Evolutionary conservation across 257 asterid genomes (phyloP), one percentile per base, ranked within the genome.

Genomic region (Solanum chilense): DNA sequence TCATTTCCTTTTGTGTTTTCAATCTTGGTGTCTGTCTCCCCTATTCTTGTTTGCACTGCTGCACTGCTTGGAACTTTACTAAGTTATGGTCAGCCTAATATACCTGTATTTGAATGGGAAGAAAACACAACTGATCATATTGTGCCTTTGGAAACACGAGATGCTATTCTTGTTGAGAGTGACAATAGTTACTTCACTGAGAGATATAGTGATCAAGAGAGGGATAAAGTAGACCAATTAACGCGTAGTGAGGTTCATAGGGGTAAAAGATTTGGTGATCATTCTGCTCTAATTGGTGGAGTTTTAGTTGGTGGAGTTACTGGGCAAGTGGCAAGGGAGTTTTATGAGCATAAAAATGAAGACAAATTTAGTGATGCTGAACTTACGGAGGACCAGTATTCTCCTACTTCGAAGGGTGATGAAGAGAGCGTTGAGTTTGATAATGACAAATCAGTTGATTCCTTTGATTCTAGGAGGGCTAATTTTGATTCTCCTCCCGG

Each of bases 31-130:
- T 93, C 96, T 85, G 91, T 95, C 33, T 94, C 95, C 58, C 99
- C 99, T 88, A 90, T 94, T 31, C 91, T 97, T 88, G 90, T 94
- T 70, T 97, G 98, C 91, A 97, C 99, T 91, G 96, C 98, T 86
- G 87, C 92, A 89, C 91, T 97, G 93, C 98, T 97, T 71, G 99
- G 98, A 16, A 92, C 94, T 81, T 93, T 97, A 60, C 89, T 97
- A 86, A 95, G 98, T 92, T 95, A 92, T 83, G 98, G 98, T 89
- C 94, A 95, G 49, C 94, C 93, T 3, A 92, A 92, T 87, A 69
- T 93, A 87, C 97, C 99, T 11, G 94, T 94, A 73, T 93, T 93
- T 31, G 97, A 93, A 82, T 85, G 86, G 69, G 97, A 92, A 77
- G 88, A 86, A 62, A 96, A 92, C 87, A 87, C 62, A 64, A 89